Percentiles rank a stretch among this genome's conserved stretches.
These are phyloP conservation scores for Hansenula sp. DNA, from an alignment of 1,139 yeast species.

Conservation along the genomic window DNA sequence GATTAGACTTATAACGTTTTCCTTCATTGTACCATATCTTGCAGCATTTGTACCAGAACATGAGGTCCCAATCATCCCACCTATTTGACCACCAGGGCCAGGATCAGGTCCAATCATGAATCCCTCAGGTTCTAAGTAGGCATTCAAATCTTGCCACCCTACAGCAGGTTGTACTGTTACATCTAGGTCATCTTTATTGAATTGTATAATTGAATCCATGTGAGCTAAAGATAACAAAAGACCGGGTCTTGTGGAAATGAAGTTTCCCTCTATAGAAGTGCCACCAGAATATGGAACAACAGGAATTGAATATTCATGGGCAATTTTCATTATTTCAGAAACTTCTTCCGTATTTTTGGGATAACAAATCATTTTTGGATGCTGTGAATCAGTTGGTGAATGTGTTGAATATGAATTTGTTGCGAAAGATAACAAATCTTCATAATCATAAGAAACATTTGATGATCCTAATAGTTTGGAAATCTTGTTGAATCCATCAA, in stretches of 20 bases:
- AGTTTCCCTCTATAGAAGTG: slow-evolving; percentile 81
- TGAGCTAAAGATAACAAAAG: slow-evolving; percentile 49
- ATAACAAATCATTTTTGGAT: slow-evolving; percentile 57
- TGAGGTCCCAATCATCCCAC: slow-evolving; percentile 73
- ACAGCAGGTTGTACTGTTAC: slow-evolving; percentile 69
- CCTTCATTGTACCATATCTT: slow-evolving; percentile 74
- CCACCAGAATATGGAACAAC: slow-evolving; percentile 79
- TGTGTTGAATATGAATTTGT: slow-evolving; percentile 21
- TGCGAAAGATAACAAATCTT: slow-evolving; percentile 18
- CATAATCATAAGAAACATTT: slow-evolving; percentile 11
- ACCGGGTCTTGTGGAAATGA: slow-evolving; percentile 56
- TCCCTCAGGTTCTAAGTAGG: slow-evolving; percentile 42
- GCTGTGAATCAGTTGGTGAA: slow-evolving; percentile 34
- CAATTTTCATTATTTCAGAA: slow-evolving; percentile 53
- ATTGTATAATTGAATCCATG: slow-evolving; percentile 50
- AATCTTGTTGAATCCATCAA: slow-evolving; percentile 10
- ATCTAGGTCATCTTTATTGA: slow-evolving; percentile 59
- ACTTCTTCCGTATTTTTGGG: slow-evolving; percentile 68
- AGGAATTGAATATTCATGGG: slow-evolving; percentile 62
- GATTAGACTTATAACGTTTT: slow-evolving; percentile 65
- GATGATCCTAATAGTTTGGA: slow-evolving; percentile 10
- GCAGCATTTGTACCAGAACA: slow-evolving; percentile 81
- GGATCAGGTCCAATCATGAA: slow-evolving; percentile 70
- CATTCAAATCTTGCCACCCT: slow-evolving; percentile 65
- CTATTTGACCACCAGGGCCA: slow-evolving; percentile 77